These are phyloP conservation scores for Apiotrichum gracile DNA, from an alignment of 1,284 basidiomycete species.

Conservation along the genomic window DNA sequence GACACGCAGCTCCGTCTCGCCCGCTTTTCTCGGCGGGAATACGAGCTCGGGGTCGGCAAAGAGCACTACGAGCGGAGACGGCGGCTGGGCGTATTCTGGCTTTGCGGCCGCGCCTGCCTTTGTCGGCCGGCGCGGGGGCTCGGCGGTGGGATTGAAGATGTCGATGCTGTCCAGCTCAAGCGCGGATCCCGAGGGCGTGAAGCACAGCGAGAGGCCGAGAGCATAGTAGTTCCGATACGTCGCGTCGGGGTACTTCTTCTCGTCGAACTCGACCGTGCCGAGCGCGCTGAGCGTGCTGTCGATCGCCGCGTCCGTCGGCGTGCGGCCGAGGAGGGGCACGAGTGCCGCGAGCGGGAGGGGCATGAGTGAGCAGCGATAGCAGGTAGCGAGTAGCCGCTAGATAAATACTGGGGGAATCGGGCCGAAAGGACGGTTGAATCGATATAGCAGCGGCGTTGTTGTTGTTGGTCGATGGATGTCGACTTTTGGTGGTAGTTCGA, in stretches of 20 bases:
- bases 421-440: background rate
- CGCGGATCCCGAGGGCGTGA: constrained; percentile 51
- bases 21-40: constrained; percentile 32
- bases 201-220: constrained; percentile 69
- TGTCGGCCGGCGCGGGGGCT: background rate
- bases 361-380: background rate
- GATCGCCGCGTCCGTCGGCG: constrained; percentile 10
- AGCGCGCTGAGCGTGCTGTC: constrained; percentile 4
- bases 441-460: background rate
- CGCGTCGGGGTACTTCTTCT: constrained; percentile 71
- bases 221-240: constrained; percentile 76
- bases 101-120: background rate
- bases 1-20: constrained; percentile 12
- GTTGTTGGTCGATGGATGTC: too few relatives aligned
- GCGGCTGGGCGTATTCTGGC: constrained; percentile 18
- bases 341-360: constrained; percentile 7
- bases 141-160: constrained; percentile 59
- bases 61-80: constrained; percentile 56
- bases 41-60: constrained; percentile 49
- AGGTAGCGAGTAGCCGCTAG: background rate
- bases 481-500: too few relatives aligned
- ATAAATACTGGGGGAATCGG: background rate
- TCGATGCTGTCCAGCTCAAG: constrained; percentile 63
- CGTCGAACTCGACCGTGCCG: constrained; percentile 50
- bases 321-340: constrained; percentile 11